A percentile compares a stretch with the other conserved stretches of the same genome.
These are phyloP conservation scores for Salvia miltiorrhiza DNA, from an alignment of 257 asterid species.

Conservation along the genomic window DNA sequence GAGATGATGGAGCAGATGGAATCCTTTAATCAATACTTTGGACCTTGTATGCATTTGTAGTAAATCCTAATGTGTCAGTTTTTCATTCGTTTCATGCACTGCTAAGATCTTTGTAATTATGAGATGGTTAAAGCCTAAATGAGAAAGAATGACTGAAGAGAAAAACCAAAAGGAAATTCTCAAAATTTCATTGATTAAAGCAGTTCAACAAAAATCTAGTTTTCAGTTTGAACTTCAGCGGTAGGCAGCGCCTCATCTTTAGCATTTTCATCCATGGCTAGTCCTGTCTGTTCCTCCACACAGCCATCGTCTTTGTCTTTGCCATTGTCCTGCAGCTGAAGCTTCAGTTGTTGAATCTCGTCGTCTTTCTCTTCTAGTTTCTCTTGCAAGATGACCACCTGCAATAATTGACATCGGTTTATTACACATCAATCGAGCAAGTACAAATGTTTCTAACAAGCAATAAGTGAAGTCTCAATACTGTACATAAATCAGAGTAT, in stretches of 20 bases:
- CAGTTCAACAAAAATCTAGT: constrained; percentile 4
- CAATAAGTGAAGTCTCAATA: neutral
- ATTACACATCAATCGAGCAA: neutral
- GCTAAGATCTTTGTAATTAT: neutral
- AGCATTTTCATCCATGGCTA: constrained; percentile 24
- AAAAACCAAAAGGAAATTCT: neutral
- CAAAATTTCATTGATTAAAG: neutral
- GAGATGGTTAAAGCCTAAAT: neutral
- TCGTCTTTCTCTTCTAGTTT: constrained; percentile 66
- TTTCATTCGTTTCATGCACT: neutral
- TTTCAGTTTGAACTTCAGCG: constrained; percentile 34
- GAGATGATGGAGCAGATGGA: neutral
- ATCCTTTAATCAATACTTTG: neutral
- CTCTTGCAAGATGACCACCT: constrained; percentile 83
- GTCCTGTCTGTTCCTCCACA: constrained; percentile 35
- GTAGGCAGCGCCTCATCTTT: constrained; percentile 30
- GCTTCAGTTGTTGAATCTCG: constrained; percentile 50
- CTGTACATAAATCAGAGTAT: neutral
- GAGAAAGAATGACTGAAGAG: neutral
- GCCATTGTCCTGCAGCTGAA: constrained; percentile 35
- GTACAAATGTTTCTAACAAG: neutral
- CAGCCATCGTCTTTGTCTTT: constrained; percentile 5
- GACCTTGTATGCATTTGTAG: neutral
- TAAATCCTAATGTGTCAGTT: neutral
- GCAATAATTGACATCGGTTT: constrained; percentile 11